phyloP scores from a whole-genome alignment of 1,284 basidiomycete genomes.

The Trichosporon asahii region DNA sequence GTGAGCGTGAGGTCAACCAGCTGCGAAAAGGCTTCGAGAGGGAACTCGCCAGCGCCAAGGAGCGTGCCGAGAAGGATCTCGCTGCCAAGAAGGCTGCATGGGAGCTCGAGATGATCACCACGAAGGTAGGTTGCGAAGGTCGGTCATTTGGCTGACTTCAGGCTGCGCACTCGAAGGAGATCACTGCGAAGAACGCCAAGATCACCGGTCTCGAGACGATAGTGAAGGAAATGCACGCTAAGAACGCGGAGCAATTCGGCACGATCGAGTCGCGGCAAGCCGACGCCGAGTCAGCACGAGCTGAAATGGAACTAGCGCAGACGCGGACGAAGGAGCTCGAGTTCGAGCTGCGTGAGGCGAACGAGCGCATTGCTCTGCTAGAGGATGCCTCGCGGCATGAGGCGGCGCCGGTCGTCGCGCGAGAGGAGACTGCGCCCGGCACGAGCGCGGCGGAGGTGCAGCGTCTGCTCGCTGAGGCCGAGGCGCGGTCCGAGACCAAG shows the following conservation, averaged over 20 bases:
- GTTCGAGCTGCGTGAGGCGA: slow-evolving; percentile 75
- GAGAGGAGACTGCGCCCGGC: not conserved
- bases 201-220: slow-evolving; percentile 68
- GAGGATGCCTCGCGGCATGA: slow-evolving; percentile 56
- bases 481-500: slow-evolving; percentile 70
- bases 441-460: slow-evolving; percentile 63
- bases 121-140: slow-evolving; percentile 60
- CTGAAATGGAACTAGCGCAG: slow-evolving; percentile 67
- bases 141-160: slow-evolving; percentile 40
- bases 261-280: slow-evolving; percentile 78
- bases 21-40: slow-evolving; percentile 72
- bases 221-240: slow-evolving; percentile 63
- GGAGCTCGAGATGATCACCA: slow-evolving; percentile 69
- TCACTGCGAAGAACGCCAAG: slow-evolving; percentile 61
- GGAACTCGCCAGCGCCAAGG: slow-evolving; percentile 63
- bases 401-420: slow-evolving; percentile 8
- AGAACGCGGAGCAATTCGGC: slow-evolving; percentile 76
- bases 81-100: slow-evolving; percentile 64
- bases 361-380: slow-evolving; percentile 66
- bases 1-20: slow-evolving; percentile 65
- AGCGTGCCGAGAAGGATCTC: slow-evolving; percentile 69
- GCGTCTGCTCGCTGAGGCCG: slow-evolving; percentile 69
- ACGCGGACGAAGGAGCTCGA: slow-evolving; percentile 75
- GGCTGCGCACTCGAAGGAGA: slow-evolving; percentile 67
- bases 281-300: slow-evolving; percentile 75